Conservation (phyloP, 345 rosid genomes). For the Gossypium ekmanianum region DNA sequence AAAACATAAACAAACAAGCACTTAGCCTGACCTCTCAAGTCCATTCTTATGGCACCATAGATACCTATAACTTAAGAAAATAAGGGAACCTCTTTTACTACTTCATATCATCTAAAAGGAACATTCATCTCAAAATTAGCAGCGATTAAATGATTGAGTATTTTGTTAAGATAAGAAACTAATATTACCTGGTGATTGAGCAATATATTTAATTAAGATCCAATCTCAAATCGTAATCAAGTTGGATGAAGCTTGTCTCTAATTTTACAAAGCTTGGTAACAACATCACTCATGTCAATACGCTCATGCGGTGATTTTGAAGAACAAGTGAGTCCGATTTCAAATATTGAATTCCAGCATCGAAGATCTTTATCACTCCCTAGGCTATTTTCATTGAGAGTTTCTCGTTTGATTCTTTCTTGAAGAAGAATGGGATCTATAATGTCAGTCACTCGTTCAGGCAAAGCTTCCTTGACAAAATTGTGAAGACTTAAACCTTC, state of each 20-base stretch:
- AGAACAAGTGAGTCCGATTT: not conserved
- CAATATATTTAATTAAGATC: not conserved
- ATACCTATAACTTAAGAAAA: not conserved
- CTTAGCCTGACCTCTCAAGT: no score
- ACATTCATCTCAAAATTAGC: no score
- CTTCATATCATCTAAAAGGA: no score
- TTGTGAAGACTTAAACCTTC: not conserved
- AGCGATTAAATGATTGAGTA: not conserved
- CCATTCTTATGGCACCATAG: not conserved
- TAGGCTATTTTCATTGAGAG: not conserved
- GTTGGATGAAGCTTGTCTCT: not conserved
- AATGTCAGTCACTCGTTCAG: not conserved
- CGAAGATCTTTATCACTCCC: not conserved
- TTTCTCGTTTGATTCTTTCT: not conserved
- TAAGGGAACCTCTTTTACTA: not conserved
- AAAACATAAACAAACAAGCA: no score
- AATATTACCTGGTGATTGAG: not conserved
- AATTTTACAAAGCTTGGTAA: not conserved
- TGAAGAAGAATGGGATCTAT: not conserved
- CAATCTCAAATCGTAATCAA: not conserved
- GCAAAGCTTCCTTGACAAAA: not conserved
- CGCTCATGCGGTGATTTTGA: not conserved
- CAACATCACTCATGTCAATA: not conserved
- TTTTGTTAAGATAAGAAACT: not conserved
- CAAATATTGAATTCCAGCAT: not conserved